These are phyloP conservation scores for Solanum bukasovii DNA, from an alignment of 257 asterid species.

Conservation along the genomic window DNA sequence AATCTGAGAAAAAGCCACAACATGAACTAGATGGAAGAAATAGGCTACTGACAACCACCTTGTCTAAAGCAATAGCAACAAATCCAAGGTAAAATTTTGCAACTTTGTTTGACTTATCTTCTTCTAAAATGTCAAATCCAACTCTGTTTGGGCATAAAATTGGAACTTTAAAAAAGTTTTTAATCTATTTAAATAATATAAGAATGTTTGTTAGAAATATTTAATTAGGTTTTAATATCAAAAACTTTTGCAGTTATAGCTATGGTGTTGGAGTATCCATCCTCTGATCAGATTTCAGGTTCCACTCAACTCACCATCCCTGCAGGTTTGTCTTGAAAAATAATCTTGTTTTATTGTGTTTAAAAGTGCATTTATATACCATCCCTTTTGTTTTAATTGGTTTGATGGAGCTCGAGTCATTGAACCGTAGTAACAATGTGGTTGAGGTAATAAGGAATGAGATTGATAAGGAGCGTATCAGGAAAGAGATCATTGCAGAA, in stretches of 20 bases:
- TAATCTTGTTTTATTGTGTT: neutral
- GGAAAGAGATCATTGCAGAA: slow-evolving; percentile 36
- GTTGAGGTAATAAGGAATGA: neutral
- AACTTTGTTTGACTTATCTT: too few relatives aligned
- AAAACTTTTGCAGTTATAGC: neutral
- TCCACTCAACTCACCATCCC: neutral
- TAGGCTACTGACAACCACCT: too few relatives aligned
- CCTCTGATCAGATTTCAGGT: neutral
- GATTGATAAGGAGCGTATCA: slow-evolving; percentile 37
- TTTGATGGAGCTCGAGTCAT: neutral
- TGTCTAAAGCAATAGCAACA: too few relatives aligned
- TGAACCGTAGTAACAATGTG: too few relatives aligned
- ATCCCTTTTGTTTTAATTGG: neutral
- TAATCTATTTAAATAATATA: too few relatives aligned
- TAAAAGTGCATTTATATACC: neutral
- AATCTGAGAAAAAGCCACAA: too few relatives aligned
- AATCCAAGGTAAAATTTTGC: too few relatives aligned
- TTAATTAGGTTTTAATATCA: too few relatives aligned
- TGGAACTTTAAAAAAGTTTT: too few relatives aligned
- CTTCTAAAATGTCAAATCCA: too few relatives aligned
- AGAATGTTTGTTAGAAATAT: too few relatives aligned
- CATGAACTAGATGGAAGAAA: neutral
- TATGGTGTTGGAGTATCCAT: neutral
- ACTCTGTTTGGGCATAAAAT: too few relatives aligned
- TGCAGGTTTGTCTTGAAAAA: neutral